Evolutionary conservation across 1,139 yeast genomes (phyloP).

Genomic region (Suhomyces panamericanus): DNA sequence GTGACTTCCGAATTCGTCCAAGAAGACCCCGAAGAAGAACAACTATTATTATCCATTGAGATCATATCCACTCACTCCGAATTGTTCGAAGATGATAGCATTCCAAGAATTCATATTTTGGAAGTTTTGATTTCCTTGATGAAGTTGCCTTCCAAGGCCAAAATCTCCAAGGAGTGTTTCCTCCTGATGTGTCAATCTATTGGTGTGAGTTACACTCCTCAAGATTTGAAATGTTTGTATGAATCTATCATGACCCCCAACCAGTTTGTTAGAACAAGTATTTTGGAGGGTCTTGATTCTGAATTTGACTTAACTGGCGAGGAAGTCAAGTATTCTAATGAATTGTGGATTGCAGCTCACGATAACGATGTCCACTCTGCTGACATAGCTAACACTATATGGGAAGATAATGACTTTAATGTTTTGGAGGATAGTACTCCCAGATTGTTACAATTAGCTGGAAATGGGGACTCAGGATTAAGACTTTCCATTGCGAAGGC

Average conservation of each 20-base stretch:
- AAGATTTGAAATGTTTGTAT: constrained; percentile 62
- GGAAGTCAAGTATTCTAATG: constrained; percentile 54
- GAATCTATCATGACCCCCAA: constrained; percentile 62
- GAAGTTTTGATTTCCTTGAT: constrained; percentile 64
- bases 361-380: constrained; percentile 68
- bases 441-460: constrained; percentile 52
- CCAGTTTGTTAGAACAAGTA: constrained; percentile 70
- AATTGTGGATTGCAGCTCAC: constrained; percentile 76
- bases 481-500: constrained; percentile 69
- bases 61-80: constrained; percentile 77
- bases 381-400: constrained; percentile 73
- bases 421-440: constrained; percentile 46
- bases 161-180: constrained; percentile 80
- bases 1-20: constrained; percentile 65
- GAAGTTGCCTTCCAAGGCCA: constrained; percentile 74
- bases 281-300: constrained; percentile 81
- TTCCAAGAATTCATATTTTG: constrained; percentile 70
- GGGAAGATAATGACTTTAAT: constrained; percentile 71
- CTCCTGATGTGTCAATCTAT: constrained; percentile 73
- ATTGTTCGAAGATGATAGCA: constrained; percentile 60
- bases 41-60: constrained; percentile 73
- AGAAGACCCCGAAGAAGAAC: constrained; percentile 88
- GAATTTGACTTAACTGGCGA: constrained; percentile 73
- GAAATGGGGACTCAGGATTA: constrained; percentile 58
- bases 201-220: constrained; percentile 54